Base-by-base conservation (phyloP, 2,329 filamentous ascomycete genomes). In the Neofusicoccum cordaticola region DNA sequence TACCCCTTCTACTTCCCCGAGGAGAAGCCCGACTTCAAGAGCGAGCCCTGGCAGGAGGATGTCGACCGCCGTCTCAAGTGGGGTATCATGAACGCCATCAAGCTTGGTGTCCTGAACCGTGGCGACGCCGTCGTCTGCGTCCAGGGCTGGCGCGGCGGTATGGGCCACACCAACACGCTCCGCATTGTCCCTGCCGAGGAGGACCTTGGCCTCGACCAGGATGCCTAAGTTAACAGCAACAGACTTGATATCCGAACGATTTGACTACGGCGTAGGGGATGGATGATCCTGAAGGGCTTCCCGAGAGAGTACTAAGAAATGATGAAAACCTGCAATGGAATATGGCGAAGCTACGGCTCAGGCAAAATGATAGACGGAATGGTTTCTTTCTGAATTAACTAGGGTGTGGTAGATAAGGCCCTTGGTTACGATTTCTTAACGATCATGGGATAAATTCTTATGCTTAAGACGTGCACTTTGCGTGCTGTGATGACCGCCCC, bases 31-130 rank as follows among this genome's bases (percentile, higher is more conserved):
- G 92, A 99, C 83, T 99, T 98, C 82, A 86, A 85, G 78, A 87
- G 90, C 80, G 87, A 90, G 74, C 93, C 96, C 82, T 99, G 95
- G 95, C 95, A 99, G 84, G 93, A 98, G 84, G 94, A 99, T 81
- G 95, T 99, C 72, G 95, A 99, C 82, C 88, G 89, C 78, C 92
- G 95, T 77, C 92, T 99, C 80, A 97, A 94, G 86, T 99, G 94
- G 93, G 95, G 92, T 78, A 92, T 99, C 78, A 83, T 86, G 77
- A 88, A 93, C 77, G 95, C 92, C 72, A 87, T 97, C 74, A 88
- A 90, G 80, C 90, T 99, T 68, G 88, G 88, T 71, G 86, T 93
- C 56, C 82, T 96, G 68, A 84, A 82, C 75, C 82, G 87, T 75
- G 90, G 88, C 69, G 91, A 93, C 75, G 86, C 87, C 37, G 87